Conservation (phyloP, 2,329 filamentous ascomycete species). For the Capronia epimyces region DNA sequence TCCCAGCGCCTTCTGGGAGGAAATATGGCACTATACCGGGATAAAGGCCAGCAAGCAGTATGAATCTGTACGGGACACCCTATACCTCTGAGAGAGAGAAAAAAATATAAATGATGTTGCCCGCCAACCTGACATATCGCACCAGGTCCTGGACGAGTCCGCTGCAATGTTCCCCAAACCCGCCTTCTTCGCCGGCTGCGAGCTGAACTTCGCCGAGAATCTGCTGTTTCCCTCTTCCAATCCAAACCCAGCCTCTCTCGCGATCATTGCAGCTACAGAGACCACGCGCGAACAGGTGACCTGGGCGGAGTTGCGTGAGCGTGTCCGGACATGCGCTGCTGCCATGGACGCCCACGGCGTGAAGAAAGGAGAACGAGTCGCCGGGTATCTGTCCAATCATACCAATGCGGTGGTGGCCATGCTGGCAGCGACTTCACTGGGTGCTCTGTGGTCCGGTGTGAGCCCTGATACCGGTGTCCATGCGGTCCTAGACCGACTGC, state of each 20-base stretch:
- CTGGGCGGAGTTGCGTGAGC: constrained; percentile 75
- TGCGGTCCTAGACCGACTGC: constrained; percentile 79
- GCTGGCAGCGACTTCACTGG: constrained; percentile 74
- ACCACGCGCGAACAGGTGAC: constrained; percentile 59
- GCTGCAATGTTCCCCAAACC: constrained; percentile 80
- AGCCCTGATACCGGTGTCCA: constrained; percentile 89
- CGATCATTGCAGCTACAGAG: constrained; percentile 79
- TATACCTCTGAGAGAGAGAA: background rate
- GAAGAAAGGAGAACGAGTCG: constrained; percentile 55
- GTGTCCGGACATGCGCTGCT: constrained; percentile 67
- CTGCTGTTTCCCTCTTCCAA: constrained; percentile 68
- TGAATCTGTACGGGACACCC: constrained; percentile 33
- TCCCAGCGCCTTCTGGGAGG: constrained; percentile 72
- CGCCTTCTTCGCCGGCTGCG: constrained; percentile 72
- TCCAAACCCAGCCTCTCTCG: constrained; percentile 54
- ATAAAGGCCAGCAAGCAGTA: constrained; percentile 63
- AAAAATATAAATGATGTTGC: no score
- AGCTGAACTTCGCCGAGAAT: constrained; percentile 92
- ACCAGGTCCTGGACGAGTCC: constrained; percentile 62
- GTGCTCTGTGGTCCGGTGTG: constrained; percentile 88
- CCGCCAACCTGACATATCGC: background rate
- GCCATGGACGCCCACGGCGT: constrained; percentile 65
- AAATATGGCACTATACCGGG: constrained; percentile 77
- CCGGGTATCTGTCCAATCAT: constrained; percentile 82
- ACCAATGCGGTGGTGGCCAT: constrained; percentile 80